A percentile compares a stretch with the other conserved stretches of the same genome.
Evolutionary conservation across 768 basidiomycete genomes (phyloP).

Genomic region (Termitomyces sp.): DNA sequence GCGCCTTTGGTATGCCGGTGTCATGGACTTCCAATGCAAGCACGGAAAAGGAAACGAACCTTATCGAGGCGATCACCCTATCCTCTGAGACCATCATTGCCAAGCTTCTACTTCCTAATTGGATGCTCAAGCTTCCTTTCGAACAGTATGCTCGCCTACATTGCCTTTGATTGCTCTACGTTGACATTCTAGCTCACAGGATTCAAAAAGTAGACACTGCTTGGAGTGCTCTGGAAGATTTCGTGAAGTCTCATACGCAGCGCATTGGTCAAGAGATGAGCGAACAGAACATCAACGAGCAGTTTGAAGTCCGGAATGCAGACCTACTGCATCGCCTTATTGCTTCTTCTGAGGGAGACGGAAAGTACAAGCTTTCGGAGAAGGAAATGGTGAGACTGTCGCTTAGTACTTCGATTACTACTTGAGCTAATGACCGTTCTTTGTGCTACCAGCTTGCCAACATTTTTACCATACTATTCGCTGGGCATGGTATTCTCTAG

Average conservation of each 20-base stretch:
- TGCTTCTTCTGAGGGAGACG: conserved; percentile 12
- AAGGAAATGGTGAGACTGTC: conserved; percentile 18
- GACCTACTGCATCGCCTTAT: conserved; percentile 19
- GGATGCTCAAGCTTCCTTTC: conserved; percentile 22
- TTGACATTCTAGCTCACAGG: conserved; percentile 2
- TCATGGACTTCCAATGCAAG: conserved; percentile 12
- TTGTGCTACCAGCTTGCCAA: conserved; percentile 17
- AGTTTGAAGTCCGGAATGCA: neutral
- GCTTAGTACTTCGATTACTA: neutral
- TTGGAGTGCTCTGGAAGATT: neutral
- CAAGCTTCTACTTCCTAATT: conserved; percentile 18
- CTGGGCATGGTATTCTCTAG: conserved; percentile 20
- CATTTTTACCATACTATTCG: conserved; percentile 21
- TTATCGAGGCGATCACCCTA: conserved; percentile 5
- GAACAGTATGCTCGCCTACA: conserved; percentile 9
- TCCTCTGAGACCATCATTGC: conserved; percentile 13
- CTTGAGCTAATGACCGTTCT: neutral
- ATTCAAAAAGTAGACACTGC: conserved; percentile 13
- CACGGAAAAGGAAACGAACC: conserved; percentile 3
- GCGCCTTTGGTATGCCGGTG: conserved; percentile 21
- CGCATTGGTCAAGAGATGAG: conserved; percentile 10
- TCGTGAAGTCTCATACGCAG: neutral
- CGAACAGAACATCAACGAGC: neutral
- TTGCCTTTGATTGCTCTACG: neutral
- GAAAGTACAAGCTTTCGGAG: conserved; percentile 15